Evolutionary conservation across 2,329 filamentous ascomycete species (phyloP), one percentile per base, ranked within the genome.

Genomic region (Cryoendolithus antarcticus): DNA sequence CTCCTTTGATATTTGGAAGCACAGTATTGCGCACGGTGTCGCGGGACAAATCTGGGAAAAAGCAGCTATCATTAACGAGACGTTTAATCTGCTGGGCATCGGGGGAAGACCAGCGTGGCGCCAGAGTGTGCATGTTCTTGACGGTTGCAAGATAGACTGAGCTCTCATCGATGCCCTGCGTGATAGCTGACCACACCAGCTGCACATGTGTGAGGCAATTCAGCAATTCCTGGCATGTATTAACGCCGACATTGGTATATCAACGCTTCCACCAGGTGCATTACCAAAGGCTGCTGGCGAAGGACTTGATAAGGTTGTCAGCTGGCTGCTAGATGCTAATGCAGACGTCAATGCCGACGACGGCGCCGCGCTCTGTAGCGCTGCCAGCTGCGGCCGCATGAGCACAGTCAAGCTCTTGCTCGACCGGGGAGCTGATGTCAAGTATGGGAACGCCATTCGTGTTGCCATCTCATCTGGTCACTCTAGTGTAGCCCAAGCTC

Each of bases 81-180:
- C 13, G 11, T 21, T 24, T 31, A 19, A n/a, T n/a, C n/a, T n/a
- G n/a, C 21, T 37, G 33, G 9, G 27, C 13, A 33, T 45, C 43
- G 9, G 10, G 10, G 11, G 12, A 21, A 19, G 43, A 45, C 27
- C 28, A 13, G 8, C 28, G 28, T 8, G 43, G 43, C 11, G 37
- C 35, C n/a, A 35, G 33, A 4, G 35, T 19, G 34, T 45, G 35
- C 8, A 45, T 33, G 9, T 15, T 9, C 30, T 37, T 12, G 29
- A 43, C 43, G n/a, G 40, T 45, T 10, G 10, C 12, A 11, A 15
- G 19, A 29, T 45, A 40, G 3, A 44, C n/a, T 24, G 38, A n/a
- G 21, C 36, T 10, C 19, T 11, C 15, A 21, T 38, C 21, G 27
- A 32, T 33, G 7, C 27, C 32, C 19, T 21, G 19, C 12, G 40